Conservation (phyloP, 1,284 basidiomycete genomes). For the Moesziomyces sp. region DNA sequence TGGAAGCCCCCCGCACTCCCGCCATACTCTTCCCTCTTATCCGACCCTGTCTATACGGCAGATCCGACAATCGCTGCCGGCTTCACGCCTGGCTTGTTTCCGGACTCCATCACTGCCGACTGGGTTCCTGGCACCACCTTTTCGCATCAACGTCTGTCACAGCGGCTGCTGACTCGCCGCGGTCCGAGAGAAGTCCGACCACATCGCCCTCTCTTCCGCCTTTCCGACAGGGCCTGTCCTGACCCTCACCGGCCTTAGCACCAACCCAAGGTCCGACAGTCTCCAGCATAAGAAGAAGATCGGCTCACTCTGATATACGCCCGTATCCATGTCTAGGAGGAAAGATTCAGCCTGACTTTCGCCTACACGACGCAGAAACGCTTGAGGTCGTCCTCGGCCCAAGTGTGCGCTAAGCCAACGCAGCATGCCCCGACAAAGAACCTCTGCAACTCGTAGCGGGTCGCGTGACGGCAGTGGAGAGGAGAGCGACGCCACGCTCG, state of each 20-base stretch:
- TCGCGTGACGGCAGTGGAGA: slow-evolving; percentile 26
- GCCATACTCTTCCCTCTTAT: too few species aligned
- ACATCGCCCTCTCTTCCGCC: background rate
- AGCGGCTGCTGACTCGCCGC: background rate
- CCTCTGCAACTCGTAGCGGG: slow-evolving; percentile 6
- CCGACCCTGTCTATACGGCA: background rate
- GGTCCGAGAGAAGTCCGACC: background rate
- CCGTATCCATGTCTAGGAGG: slow-evolving; percentile 5
- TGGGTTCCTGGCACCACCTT: too few species aligned
- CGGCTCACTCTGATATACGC: background rate
- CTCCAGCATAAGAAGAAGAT: too few species aligned
- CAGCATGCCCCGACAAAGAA: slow-evolving; percentile 24
- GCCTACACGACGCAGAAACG: background rate
- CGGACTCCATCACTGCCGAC: background rate
- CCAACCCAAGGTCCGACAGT: too few species aligned
- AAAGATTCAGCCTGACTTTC: background rate
- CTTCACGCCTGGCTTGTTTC: background rate
- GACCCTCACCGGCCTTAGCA: too few species aligned
- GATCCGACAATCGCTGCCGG: background rate
- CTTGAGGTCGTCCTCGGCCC: background rate
- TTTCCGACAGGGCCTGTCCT: too few species aligned
- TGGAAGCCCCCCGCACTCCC: too few species aligned
- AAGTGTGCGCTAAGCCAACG: slow-evolving; percentile 1
- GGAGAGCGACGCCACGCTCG: slow-evolving; percentile 23
- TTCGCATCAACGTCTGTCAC: too few species aligned